These are phyloP conservation scores for Nelumbo lutea DNA, from an alignment of 164 flowering plant species.

Conservation along the genomic window DNA sequence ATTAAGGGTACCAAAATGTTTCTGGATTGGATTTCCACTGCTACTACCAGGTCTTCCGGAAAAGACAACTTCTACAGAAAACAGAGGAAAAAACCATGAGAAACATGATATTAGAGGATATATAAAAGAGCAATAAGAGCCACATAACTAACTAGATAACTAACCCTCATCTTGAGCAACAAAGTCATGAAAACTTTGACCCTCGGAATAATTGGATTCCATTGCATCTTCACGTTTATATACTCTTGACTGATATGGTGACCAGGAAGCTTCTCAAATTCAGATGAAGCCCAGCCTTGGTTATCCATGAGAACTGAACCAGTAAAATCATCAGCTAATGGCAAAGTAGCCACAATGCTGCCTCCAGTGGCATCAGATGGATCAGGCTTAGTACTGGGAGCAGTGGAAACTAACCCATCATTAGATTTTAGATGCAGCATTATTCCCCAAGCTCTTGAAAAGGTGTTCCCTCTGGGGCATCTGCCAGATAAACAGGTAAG, in stretches of 20 bases:
- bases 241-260: constrained; percentile 25
- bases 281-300: constrained; percentile 25
- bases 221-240: constrained; percentile 28
- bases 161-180: constrained; percentile 61
- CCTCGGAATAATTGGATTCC: constrained; percentile 33
- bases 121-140: not conserved
- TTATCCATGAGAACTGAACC: constrained; percentile 21
- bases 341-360: constrained; percentile 19
- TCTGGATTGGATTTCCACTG: constrained; percentile 29
- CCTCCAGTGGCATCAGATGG: constrained; percentile 27
- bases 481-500: constrained; percentile 67
- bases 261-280: constrained; percentile 25
- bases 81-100: constrained; percentile 7
- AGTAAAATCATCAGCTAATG: constrained; percentile 19
- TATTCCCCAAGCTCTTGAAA: constrained; percentile 64
- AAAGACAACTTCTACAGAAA: constrained; percentile 52
- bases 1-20: constrained; percentile 23
- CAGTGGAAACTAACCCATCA: constrained; percentile 17
- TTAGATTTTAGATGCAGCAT: constrained; percentile 62
- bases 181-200: constrained; percentile 38
- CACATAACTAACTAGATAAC: constrained; percentile 7
- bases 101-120: too few relatives aligned
- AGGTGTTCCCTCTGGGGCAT: constrained; percentile 69
- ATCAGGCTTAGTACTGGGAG: constrained; percentile 20
- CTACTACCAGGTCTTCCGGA: constrained; percentile 51